Base-by-base conservation (phyloP, 768 basidiomycete genomes). In the Leccinellum luteum region DNA sequence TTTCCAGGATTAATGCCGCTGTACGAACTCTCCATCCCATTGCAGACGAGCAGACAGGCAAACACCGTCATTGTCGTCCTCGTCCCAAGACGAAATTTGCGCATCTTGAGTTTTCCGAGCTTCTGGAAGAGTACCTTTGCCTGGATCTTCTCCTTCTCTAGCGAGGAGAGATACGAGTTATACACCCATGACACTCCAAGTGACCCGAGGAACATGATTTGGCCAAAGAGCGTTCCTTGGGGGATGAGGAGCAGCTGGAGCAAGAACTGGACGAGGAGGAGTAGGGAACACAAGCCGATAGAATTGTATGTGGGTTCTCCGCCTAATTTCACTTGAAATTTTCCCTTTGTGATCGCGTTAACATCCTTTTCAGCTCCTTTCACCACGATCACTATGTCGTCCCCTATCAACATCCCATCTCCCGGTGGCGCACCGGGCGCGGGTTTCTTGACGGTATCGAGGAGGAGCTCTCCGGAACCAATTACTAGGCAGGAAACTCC, bases 141-240 rank as follows among this genome's bases (percentile, higher is more conserved):
- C 48, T 71, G 71, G 10, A 72, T 64, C 23, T 58, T 70, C 48
- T 70, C 66, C 27, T 68, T 68, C 52, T 80, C 77, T 66, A 80
- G 60, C 0, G 69, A 71, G 8, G 73, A 73, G 28, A 76, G 67
- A 48, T 67, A 75, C 1, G 71, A 66, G 43, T 76, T 76, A 52
- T 76, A 74, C 1, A 17, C 54, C 74, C 75, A 76, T 1, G 74
- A 76, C 2, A 67, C 66, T 3, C 59, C 68, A 15, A 76, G 64
- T 1, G 74, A 61, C 1, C 54, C 45, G 28, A 75, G 55, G 56
- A 75, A 76, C 70, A 75, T 57, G 44, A 72, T 54, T 50, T 76
- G 74, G 12, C 75, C 74, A 6, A 75, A 74, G 38, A 75, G 66
- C 12, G 55, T 31, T 12, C 61, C 68, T 51, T 76, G 74, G 3